phyloP scores from a whole-genome alignment of 805 yeast genomes.

The Ascoidea asiatica region DNA sequence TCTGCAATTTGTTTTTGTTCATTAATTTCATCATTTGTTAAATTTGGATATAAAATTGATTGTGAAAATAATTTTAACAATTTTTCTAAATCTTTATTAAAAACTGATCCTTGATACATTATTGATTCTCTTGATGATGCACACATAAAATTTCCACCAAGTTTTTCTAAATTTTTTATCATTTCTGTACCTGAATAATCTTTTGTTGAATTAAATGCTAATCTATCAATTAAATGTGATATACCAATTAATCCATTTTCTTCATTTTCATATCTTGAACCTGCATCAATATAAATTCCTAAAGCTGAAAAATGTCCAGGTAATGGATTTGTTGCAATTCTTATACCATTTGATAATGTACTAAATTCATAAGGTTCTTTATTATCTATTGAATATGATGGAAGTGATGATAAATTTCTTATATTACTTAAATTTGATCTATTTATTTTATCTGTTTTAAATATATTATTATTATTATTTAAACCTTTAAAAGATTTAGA shows the following conservation, averaged over 20 bases:
- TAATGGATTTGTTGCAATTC: constrained; percentile 70
- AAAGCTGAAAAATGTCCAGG: constrained; percentile 88
- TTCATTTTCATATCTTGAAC: constrained; percentile 68
- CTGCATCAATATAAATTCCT: constrained; percentile 84
- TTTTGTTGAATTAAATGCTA: constrained; percentile 69
- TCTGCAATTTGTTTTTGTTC: constrained; percentile 63
- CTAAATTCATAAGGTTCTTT: constrained; percentile 8
- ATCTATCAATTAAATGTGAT: constrained; percentile 72
- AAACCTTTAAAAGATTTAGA: no score
- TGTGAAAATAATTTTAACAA: constrained; percentile 71
- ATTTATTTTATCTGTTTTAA: no score
- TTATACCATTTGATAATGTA: constrained; percentile 53
- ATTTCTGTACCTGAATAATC: constrained; percentile 49
- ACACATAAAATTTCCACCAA: constrained; percentile 93
- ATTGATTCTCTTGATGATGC: constrained; percentile 84
- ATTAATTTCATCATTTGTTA: constrained; percentile 55
- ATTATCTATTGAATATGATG: no score
- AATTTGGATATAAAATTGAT: constrained; percentile 59
- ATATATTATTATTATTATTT: no score
- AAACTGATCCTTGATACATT: constrained; percentile 90
- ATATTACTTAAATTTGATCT: no score
- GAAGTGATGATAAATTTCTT: no score
- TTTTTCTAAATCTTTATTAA: constrained; percentile 67
- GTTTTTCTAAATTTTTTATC: constrained; percentile 57
- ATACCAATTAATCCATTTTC: constrained; percentile 46